phyloP scores from a whole-genome alignment of 192 early-diverging fungal genomes.

The Piromyces finnis region DNA sequence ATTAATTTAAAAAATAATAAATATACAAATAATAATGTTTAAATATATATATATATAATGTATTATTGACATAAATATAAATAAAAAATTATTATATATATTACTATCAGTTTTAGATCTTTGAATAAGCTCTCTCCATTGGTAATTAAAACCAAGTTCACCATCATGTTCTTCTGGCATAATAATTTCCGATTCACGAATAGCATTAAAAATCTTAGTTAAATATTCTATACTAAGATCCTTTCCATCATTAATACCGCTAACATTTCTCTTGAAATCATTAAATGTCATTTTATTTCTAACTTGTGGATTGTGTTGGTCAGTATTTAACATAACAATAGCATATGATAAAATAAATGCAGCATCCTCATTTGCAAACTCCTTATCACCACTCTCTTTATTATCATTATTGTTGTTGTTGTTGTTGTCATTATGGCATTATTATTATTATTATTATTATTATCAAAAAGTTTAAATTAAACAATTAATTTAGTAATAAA shows the following conservation, averaged over 20 bases:
- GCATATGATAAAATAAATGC: conserved; percentile 81
- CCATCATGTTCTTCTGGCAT: conserved; percentile 95
- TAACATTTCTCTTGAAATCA: conserved; percentile 74
- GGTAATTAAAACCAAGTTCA: conserved; percentile 80
- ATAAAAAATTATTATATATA: too few relatives aligned
- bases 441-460: conserved; percentile 20
- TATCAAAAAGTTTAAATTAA: conserved; percentile 7
- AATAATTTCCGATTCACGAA: conserved; percentile 77
- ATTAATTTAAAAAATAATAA: too few relatives aligned
- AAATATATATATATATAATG: too few relatives aligned
- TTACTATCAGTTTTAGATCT: background rate
- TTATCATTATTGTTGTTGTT: too few relatives aligned
- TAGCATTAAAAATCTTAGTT: conserved; percentile 64
- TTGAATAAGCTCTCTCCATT: conserved; percentile 68
- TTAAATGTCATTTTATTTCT: conserved; percentile 71
- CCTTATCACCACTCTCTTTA: conserved; percentile 12
- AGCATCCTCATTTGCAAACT: conserved; percentile 54
- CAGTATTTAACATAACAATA: conserved; percentile 95
- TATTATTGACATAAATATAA: too few relatives aligned
- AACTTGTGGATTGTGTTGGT: conserved; percentile 91
- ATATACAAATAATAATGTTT: conserved; percentile 2
- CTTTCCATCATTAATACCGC: conserved; percentile 68
- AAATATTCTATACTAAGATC: conserved; percentile 74
- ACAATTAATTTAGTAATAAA: background rate
- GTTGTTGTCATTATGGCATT: too few relatives aligned